Conservation (phyloP, 257 asterid species). For the Capsicum baccatum region DNA sequence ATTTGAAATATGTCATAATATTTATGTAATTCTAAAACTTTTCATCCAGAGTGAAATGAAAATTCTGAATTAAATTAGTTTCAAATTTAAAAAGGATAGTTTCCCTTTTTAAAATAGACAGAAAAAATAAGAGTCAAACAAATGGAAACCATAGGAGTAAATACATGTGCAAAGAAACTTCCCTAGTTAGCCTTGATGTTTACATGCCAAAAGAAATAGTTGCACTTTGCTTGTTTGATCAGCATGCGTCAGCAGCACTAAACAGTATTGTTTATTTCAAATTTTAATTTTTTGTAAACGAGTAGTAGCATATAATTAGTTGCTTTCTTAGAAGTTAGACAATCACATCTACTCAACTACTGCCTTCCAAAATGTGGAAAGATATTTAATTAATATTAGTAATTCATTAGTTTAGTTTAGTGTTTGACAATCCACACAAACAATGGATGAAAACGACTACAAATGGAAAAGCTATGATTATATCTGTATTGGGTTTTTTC, state of each 20-base stretch:
- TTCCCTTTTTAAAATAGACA: background rate
- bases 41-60: background rate
- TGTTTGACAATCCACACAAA: slow-evolving; percentile 18
- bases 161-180: background rate
- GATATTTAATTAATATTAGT: background rate
- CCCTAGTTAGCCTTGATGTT: background rate
- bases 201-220: background rate
- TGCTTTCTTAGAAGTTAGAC: slow-evolving; percentile 38
- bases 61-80: background rate
- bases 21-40: background rate
- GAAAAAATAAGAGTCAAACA: background rate
- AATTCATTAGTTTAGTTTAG: slow-evolving; percentile 15
- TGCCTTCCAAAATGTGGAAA: slow-evolving; percentile 22
- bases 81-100: background rate
- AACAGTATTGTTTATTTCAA: background rate
- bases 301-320: slow-evolving; percentile 22
- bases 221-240: background rate
- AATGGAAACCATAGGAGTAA: background rate
- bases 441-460: slow-evolving; percentile 10
- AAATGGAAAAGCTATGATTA: background rate
- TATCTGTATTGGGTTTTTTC: background rate
- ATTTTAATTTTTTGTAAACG: background rate
- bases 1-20: background rate
- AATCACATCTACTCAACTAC: slow-evolving; percentile 33
- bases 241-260: background rate